Evolutionary conservation across 2,329 filamentous ascomycete genomes (phyloP).

Genomic region (Ophiostoma sp.): DNA sequence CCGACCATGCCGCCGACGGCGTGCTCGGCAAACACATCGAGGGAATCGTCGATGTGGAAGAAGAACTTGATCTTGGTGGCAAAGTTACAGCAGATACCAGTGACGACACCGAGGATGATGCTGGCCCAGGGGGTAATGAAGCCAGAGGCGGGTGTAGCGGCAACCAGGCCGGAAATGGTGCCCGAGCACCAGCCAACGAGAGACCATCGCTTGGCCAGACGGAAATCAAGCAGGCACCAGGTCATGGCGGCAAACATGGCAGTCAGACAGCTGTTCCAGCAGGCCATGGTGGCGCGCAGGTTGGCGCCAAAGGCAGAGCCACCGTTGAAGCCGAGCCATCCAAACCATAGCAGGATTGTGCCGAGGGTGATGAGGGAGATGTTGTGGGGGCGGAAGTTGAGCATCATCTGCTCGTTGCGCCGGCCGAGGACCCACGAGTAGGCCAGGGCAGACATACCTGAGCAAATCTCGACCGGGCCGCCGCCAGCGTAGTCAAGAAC

Average conservation of each 20-base stretch:
- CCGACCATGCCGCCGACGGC: conserved; percentile 64
- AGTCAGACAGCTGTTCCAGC: conserved; percentile 95
- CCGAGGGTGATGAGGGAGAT: conserved; percentile 95
- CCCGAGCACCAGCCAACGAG: conserved; percentile 71
- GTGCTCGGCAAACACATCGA: conserved; percentile 69
- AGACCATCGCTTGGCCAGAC: conserved; percentile 88
- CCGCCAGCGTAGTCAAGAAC: conserved; percentile 95
- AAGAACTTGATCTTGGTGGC: conserved; percentile 60
- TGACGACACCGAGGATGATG: conserved; percentile 59
- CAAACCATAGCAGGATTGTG: conserved; percentile 94
- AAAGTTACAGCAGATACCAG: conserved; percentile 64
- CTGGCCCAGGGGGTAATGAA: conserved; percentile 64
- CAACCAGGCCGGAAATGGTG: conserved; percentile 64
- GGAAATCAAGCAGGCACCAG: conserved; percentile 94
- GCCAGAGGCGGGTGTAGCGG: conserved; percentile 63
- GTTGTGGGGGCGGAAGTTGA: conserved; percentile 99
- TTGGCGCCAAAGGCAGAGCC: conserved; percentile 92
- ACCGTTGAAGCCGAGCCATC: conserved; percentile 98
- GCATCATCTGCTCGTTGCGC: conserved; percentile 98
- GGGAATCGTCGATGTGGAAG: conserved; percentile 62
- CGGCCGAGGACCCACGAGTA: conserved; percentile 95
- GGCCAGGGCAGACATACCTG: conserved; percentile 85
- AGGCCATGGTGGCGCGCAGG: conserved; percentile 88
- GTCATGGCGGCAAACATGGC: conserved; percentile 88
- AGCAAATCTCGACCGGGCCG: conserved; percentile 94